Base-by-base conservation (phyloP, 371 early-diverging fungal species). In the Actinomortierella ambigua region DNA sequence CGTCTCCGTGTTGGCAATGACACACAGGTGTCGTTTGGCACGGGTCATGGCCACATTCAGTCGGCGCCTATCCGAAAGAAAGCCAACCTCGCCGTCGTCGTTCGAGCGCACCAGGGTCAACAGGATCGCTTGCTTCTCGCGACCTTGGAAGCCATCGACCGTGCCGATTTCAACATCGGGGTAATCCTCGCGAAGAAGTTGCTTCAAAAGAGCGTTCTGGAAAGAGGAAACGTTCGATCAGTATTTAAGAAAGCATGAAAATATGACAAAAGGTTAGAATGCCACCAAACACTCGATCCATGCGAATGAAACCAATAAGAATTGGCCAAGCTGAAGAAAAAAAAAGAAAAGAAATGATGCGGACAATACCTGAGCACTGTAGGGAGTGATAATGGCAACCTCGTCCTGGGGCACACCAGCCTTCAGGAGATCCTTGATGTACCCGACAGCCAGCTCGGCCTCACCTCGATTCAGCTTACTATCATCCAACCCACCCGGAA, bases 131-230 rank as follows among this genome's bases (percentile, higher is more conserved):
- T 98, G 95, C 62, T 95, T 95, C 76, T 98, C 99, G 55, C 94
- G 85, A 0, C 99, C 98, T 75, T 99, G 99, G 67, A 98, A 96
- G 0, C 97, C 96, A 79, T 99, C 99, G 1, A 98, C 96, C 2
- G 71, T 89, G 0, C 92, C 92, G 22, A 95, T 86, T 64, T 94
- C 94, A 47, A 95, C 79, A 2, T 66, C 81, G 1, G 83, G 82
- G 57, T 73, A 77, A 61, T 61, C 73, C 47, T 79, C 81, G 50
- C 62, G 57, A 23, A 84, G 54, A 51, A 77, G 20, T 23, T 63
- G 55, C n/a, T 63, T 50, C 44, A 81, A 61, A 46, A 68, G 53
- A 6, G 57, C 79, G 57, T 76, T 69, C 69, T 65, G 43, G 14
- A 65, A 4, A 39, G n/a, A 47, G n/a, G 27, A 55, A 46, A n/a